Percentiles rank a stretch among this genome's conserved stretches.
Evolutionary conservation across 179 eudicot genomes (phyloP).

Genomic region (Silene coronaria): DNA sequence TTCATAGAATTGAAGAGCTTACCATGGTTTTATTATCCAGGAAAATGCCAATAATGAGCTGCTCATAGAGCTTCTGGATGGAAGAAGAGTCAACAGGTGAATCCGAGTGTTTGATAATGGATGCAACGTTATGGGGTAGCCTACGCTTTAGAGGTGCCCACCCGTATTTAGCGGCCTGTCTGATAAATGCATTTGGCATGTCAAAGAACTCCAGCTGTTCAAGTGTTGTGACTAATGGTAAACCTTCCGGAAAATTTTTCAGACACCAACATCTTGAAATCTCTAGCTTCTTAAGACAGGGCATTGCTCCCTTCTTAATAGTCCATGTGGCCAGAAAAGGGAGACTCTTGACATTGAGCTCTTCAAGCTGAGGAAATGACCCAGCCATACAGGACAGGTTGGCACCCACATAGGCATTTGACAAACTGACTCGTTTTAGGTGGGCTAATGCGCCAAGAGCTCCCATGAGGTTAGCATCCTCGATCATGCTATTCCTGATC

Average conservation of each 20-base stretch:
- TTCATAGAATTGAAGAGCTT: background rate
- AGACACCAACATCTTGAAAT: conserved; percentile 16
- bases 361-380: conserved; percentile 28
- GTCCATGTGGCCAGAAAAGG: conserved; percentile 18
- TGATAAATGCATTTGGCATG: background rate
- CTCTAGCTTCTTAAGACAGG: conserved; percentile 18
- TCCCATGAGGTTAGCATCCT: conserved; percentile 12
- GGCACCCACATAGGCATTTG: background rate
- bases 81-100: conserved; percentile 30
- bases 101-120: conserved; percentile 25
- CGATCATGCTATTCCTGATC: conserved; percentile 10
- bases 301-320: conserved; percentile 30
- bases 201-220: conserved; percentile 4
- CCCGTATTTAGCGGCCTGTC: conserved; percentile 5
- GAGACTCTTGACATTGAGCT: background rate
- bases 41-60: conserved; percentile 29
- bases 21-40: conserved; percentile 4
- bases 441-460: conserved; percentile 23
- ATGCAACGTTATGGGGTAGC: conserved; percentile 41
- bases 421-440: conserved; percentile 15
- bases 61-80: conserved; percentile 27
- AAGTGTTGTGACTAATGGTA: conserved; percentile 25
- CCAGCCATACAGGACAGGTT: conserved; percentile 7
- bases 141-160: conserved; percentile 10
- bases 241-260: conserved; percentile 20